phyloP scores from a whole-genome alignment of 495 filamentous ascomycete species.

The Hypoxylon crocopeplum region DNA sequence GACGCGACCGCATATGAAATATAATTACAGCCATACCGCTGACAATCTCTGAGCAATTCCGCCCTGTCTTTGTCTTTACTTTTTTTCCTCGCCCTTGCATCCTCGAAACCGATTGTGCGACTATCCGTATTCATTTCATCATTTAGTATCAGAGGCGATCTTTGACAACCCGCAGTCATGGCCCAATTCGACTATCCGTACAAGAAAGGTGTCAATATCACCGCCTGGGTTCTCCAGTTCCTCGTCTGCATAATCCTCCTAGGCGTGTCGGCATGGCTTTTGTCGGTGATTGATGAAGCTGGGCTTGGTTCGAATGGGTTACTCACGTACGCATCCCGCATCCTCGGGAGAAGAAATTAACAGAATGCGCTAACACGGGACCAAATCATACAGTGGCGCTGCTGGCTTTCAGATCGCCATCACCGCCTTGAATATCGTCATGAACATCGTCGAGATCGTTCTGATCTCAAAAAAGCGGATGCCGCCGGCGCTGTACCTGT shows the following conservation, averaged over 20 bases:
- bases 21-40: too few relatives aligned
- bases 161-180: conserved; percentile 8
- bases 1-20: too few relatives aligned
- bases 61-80: not conserved
- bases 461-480: conserved; percentile 28
- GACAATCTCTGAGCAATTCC: too few relatives aligned
- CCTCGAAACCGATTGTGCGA: not conserved
- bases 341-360: not conserved
- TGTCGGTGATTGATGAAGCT: conserved; percentile 1
- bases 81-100: not conserved
- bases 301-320: too few relatives aligned
- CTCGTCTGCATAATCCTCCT: conserved; percentile 27
- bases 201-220: conserved; percentile 30
- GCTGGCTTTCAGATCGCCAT: conserved; percentile 28
- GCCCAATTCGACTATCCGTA: conserved; percentile 33
- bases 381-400: conserved; percentile 11
- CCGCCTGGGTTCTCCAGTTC: conserved; percentile 34
- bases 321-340: conserved; percentile 9
- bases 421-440: conserved; percentile 21
- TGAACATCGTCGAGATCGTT: conserved; percentile 35
- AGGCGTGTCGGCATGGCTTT: conserved; percentile 8
- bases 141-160: not conserved
- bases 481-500: conserved; percentile 27
- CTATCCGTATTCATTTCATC: too few relatives aligned
- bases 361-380: conserved; percentile 13